Conservation (phyloP, 1,284 basidiomycete genomes). For the Cutaneotrichosporon dermatis region DNA sequence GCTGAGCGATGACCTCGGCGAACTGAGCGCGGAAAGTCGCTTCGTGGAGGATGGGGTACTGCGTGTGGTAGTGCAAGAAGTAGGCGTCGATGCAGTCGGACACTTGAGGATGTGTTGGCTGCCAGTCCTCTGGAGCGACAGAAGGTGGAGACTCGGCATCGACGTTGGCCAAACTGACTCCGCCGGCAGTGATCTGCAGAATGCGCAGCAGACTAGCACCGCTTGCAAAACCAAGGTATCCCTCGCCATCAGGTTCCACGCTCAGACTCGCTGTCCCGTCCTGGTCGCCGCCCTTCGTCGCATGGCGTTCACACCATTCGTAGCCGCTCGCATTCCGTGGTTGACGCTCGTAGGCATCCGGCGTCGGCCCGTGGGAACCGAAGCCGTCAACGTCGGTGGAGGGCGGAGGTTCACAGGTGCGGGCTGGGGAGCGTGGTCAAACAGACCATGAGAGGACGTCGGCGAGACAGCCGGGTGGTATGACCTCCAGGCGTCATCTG, state of each 20-base stretch:
- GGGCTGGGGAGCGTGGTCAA: slow-evolving; percentile 5
- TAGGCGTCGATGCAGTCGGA: slow-evolving; percentile 22
- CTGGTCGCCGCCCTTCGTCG: slow-evolving; percentile 2
- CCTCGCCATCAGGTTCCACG: slow-evolving; percentile 23
- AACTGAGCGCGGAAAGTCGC: slow-evolving; percentile 28
- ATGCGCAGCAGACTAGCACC: slow-evolving; percentile 26
- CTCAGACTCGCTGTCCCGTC: slow-evolving; percentile 27
- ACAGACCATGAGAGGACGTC: slow-evolving; percentile 1
- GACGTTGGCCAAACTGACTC: slow-evolving; percentile 2
- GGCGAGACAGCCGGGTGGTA: neutral
- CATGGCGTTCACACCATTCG: slow-evolving; percentile 22
- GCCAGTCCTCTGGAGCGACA: slow-evolving; percentile 8
- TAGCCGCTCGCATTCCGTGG: slow-evolving; percentile 18
- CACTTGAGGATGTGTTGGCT: slow-evolving; percentile 8
- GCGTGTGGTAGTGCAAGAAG: slow-evolving; percentile 25
- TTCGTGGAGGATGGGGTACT: slow-evolving; percentile 33
- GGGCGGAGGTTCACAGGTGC: slow-evolving; percentile 1
- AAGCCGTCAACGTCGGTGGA: neutral
- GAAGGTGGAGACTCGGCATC: neutral
- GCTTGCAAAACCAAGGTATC: slow-evolving; percentile 27
- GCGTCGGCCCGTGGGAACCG: slow-evolving; percentile 4
- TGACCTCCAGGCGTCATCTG: neutral
- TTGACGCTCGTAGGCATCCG: slow-evolving; percentile 17
- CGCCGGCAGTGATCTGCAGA: slow-evolving; percentile 21
- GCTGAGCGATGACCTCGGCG: slow-evolving; percentile 22